Conservation (phyloP, 805 yeast species). For the Komagataella populi region DNA sequence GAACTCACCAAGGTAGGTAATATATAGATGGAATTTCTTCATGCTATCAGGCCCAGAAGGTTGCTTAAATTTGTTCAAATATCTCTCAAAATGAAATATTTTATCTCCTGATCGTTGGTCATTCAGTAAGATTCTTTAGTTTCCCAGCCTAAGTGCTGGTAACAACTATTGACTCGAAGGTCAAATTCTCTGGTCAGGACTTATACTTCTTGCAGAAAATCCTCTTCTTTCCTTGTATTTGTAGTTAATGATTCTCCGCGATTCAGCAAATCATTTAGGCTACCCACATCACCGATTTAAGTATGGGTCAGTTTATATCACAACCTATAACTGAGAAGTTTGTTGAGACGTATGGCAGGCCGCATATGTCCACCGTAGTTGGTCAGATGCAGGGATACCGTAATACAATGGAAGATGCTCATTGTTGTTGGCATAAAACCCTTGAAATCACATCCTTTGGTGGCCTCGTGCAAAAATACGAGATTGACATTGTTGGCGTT, state of each 20-base stretch:
- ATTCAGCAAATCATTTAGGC: not conserved
- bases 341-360: conserved; percentile 25
- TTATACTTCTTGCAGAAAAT: too few species aligned
- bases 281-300: not conserved
- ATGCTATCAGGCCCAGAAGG: too few species aligned
- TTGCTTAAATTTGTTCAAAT: not conserved
- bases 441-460: not conserved
- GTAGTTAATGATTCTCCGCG: not conserved
- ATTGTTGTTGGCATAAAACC: conserved; percentile 16
- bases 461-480: conserved; percentile 20
- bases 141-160: not conserved
- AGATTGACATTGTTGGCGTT: conserved; percentile 39
- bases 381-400: conserved; percentile 77
- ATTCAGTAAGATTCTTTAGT: not conserved
- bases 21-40: not conserved
- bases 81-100: not conserved
- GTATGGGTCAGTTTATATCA: conserved; percentile 64
- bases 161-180: not conserved
- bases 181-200: not conserved
- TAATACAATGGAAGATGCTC: conserved; percentile 66
- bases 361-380: conserved; percentile 11
- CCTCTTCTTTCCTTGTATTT: not conserved
- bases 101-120: not conserved
- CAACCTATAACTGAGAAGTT: conserved; percentile 63
- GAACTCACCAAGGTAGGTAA: conserved; percentile 43